These are phyloP conservation scores for Leptographium procerum DNA, from an alignment of 2,329 filamentous ascomycete genomes.

Conservation along the genomic window DNA sequence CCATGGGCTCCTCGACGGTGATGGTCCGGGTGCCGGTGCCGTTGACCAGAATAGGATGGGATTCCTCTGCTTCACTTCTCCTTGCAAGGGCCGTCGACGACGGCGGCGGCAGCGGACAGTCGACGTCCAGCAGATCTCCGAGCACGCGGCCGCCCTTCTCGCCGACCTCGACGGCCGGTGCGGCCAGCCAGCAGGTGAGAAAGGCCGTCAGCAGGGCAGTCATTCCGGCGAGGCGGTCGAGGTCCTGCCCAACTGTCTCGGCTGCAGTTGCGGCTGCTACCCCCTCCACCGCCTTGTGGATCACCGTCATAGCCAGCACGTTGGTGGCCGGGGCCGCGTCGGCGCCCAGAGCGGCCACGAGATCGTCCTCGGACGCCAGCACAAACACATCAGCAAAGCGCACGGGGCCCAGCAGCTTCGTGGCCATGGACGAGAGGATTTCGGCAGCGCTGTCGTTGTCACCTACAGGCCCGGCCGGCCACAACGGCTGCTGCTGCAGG, in stretches of 20 bases:
- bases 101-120: slow-evolving; percentile 32
- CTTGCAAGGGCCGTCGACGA: slow-evolving; percentile 4
- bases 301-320: slow-evolving; percentile 43
- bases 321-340: slow-evolving; percentile 44
- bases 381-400: slow-evolving; percentile 38
- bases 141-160: slow-evolving; percentile 40
- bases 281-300: slow-evolving; percentile 39
- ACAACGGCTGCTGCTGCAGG: slow-evolving; percentile 37
- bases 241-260: slow-evolving; percentile 9
- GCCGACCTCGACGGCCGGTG: slow-evolving; percentile 42
- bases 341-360: slow-evolving; percentile 42
- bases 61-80: too few species aligned
- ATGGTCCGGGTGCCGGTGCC: not conserved
- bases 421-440: slow-evolving; percentile 38
- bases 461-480: slow-evolving; percentile 23
- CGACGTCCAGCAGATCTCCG: slow-evolving; percentile 42
- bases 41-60: too few species aligned
- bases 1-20: not conserved
- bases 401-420: slow-evolving; percentile 44
- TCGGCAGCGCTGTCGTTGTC: slow-evolving; percentile 15
- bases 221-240: slow-evolving; percentile 37
- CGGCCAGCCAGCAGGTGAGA: slow-evolving; percentile 40
- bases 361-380: slow-evolving; percentile 37
- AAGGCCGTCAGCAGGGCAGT: slow-evolving; percentile 36
- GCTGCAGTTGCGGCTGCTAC: not conserved